Evolutionary conservation across 2,329 filamentous ascomycete species (phyloP), one percentile per base, ranked within the genome.

Genomic region (Diplodia mutila): DNA sequence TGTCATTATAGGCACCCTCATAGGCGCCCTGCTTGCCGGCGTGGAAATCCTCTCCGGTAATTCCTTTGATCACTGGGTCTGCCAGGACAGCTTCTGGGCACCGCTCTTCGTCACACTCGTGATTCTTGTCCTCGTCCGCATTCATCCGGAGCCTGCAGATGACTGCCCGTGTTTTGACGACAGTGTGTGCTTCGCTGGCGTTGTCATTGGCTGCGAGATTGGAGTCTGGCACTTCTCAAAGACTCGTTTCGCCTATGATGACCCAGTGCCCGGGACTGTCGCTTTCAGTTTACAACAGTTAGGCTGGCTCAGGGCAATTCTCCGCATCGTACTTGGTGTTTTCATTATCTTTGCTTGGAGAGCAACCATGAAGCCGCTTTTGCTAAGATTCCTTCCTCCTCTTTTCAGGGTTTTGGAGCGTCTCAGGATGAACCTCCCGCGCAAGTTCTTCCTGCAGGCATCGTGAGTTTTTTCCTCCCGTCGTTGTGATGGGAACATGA

Each of bases 91-190:
- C 25, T 90, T 88, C 82, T 77, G 84, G n/a, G 88, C 89, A 12
- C 87, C 92, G 1, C 73, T 90, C 0, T 78, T 90, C 16, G 83
- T 91, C 0, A 85, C 89, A 1, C 71, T 93, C 18, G 75, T 90
- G 23, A 87, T 97, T 54, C 84, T 95, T 67, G 81, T 90, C 8
- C 84, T 97, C 8, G 91, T 98, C 27, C 89, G 94, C 67, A 89
- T 97, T 37, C 94, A 99, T 75, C 95, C 95, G 0, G 95, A 99
- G 75, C 95, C 95, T 0, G 95, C 93, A 1, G 95, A 99, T 77
- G 93, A 97, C 77, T 99, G 95, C 72, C 94, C 94, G 4, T 98
- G 94, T 78, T 98, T 96, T 76, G 94, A 98, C 76, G 94, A 98
- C 80, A 97, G 92, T 73, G 92, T 98, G 59, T 90, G 94, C 3